These are phyloP conservation scores for Penicillium subrubescens DNA, from an alignment of 495 filamentous ascomycete species.

Conservation along the genomic window DNA sequence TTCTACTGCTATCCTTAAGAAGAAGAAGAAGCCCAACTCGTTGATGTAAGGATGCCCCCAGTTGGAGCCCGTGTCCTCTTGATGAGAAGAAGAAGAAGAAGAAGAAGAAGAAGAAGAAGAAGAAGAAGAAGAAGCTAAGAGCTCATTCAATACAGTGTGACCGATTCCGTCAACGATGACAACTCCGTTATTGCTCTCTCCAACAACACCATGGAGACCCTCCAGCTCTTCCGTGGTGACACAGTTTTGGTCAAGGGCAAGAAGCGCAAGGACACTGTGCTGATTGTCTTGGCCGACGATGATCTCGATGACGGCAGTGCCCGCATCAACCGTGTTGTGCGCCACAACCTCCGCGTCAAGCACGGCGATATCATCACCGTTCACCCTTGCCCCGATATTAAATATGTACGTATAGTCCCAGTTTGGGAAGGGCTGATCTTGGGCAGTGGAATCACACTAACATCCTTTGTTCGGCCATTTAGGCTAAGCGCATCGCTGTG, in stretches of 20 bases:
- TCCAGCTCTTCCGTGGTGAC: slow-evolving; percentile 97
- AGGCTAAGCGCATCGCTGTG: slow-evolving; percentile 99
- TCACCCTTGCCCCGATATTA: slow-evolving; percentile 99
- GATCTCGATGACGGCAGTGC: slow-evolving; percentile 96
- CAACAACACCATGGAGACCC: slow-evolving; percentile 98
- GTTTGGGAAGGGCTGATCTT: not conserved
- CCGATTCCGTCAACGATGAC: slow-evolving; percentile 97
- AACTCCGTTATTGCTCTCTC: slow-evolving; percentile 99
- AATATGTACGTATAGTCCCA: slow-evolving; percentile 76
- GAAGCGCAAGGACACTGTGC: slow-evolving; percentile 98
- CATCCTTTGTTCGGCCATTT: slow-evolving; percentile 7
- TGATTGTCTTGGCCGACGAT: slow-evolving; percentile 96
- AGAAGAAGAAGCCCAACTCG: slow-evolving; percentile 99
- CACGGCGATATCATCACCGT: slow-evolving; percentile 97
- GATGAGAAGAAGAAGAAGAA: not conserved
- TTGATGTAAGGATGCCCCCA: slow-evolving; percentile 69
- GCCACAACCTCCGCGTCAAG: slow-evolving; percentile 97
- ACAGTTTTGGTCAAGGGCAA: slow-evolving; percentile 98
- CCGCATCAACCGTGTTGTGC: slow-evolving; percentile 95
- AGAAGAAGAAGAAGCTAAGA: slow-evolving; percentile 36
- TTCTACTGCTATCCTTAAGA: slow-evolving; percentile 97
- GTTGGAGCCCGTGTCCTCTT: not conserved
- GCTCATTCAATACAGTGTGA: slow-evolving; percentile 64
- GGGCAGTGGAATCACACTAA: slow-evolving; percentile 5
- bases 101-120: slow-evolving; percentile 5